Evolutionary conservation across 345 rosid species (phyloP), one percentile per base, ranked within the genome.

Genomic region (Arabidopsis suecica): DNA sequence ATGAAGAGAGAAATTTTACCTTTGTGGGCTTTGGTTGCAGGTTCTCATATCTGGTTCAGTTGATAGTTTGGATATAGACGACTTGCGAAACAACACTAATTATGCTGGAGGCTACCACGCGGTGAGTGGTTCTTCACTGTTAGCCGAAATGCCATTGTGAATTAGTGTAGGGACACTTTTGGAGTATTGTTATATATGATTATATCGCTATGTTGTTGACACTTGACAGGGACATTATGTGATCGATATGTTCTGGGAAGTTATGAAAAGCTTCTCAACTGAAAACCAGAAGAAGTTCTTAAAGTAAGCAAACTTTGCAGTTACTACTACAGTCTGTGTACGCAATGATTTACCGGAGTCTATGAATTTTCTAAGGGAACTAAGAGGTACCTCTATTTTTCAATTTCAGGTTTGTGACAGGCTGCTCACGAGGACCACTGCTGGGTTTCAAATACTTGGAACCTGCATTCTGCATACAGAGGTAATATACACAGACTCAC

Each of bases 241-340:
- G 78, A 83, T 96, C n/a, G 91, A 90, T 78, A 89, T 93, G 89
- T 91, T 96, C 74, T 96, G 99, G 98, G 96, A 87, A 80, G 91
- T 91, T 75, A 67, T 95, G 76, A 93, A 93, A 86, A 85, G 93
- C 80, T 89, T 95, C 86, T 84, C 99, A 11, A 65, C 81, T 58
- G 96, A 89, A 75, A 86, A 90, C 75, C 93, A 88, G 69, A 93
- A 93, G 88, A 95, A 89, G 61, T 85, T 95, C 82, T 84, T 95
- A 84, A 95, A 95, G 99, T 93, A 77, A 82, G 94, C 79, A 62
- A 9, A 28, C 50, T 63, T 54, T 2, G 3, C 41, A 16, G 11
- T 38, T 25, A 3, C 50, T 25, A 3, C 50, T 63, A 32, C 23
- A 40, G n/a, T 32, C 36, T 51, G 41, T 66, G n/a, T 30, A 57